These are phyloP conservation scores for Dothiorella sarmentorum DNA, from an alignment of 2,329 filamentous ascomycete genomes.

Conservation along the genomic window DNA sequence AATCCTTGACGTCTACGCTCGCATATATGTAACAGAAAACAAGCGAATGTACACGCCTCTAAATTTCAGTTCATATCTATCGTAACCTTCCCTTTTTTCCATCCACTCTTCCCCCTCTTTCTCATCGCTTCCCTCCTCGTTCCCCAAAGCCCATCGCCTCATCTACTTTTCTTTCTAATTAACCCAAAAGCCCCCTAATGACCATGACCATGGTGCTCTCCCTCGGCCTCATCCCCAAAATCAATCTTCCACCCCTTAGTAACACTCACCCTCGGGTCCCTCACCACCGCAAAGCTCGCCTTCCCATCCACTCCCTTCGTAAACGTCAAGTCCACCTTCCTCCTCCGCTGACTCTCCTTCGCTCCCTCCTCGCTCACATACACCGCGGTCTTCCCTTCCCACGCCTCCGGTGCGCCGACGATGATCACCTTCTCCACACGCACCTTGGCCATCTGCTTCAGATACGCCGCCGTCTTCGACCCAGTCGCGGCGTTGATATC, in stretches of 20 bases:
- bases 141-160: too few relatives aligned
- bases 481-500: slow-evolving; percentile 53
- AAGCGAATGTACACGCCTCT: too few relatives aligned
- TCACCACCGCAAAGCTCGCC: slow-evolving; percentile 62
- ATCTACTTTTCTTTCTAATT: neutral
- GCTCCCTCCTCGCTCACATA: slow-evolving; percentile 61
- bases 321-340: slow-evolving; percentile 59
- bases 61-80: too few relatives aligned
- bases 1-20: too few relatives aligned
- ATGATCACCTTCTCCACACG: slow-evolving; percentile 80
- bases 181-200: neutral
- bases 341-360: slow-evolving; percentile 41
- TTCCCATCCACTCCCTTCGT: slow-evolving; percentile 50
- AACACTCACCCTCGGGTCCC: slow-evolving; percentile 60
- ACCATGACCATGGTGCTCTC: neutral
- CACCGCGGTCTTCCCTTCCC: slow-evolving; percentile 63
- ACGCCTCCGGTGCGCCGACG: slow-evolving; percentile 71
- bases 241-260: slow-evolving; percentile 62
- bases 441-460: slow-evolving; percentile 75
- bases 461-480: slow-evolving; percentile 67
- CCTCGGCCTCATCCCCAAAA: slow-evolving; percentile 35
- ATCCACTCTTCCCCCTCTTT: too few relatives aligned
- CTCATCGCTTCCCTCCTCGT: too few relatives aligned
- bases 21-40: too few relatives aligned
- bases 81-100: too few relatives aligned